Conservation (phyloP, 306 rosid species). For the Sophora flavescens region DNA sequence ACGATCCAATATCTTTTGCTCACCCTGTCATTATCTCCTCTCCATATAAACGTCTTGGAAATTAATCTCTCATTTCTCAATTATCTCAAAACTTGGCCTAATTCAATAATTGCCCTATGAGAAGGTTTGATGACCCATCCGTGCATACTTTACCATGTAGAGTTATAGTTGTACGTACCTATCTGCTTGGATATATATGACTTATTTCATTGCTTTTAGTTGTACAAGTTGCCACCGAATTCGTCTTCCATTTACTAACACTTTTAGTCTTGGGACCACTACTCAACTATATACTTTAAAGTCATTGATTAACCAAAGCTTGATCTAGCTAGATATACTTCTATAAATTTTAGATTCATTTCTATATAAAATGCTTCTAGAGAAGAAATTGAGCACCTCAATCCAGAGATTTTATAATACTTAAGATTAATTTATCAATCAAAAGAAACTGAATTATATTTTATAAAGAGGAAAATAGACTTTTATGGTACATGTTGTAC, state of each 20-base stretch:
- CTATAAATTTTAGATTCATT: neutral
- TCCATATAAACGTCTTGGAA: neutral
- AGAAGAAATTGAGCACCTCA: neutral
- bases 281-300: neutral
- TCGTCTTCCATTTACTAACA: neutral
- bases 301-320: neutral
- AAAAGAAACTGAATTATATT: neutral
- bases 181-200: neutral
- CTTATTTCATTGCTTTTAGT: neutral
- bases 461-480: neutral
- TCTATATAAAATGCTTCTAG: neutral
- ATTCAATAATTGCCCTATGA: neutral
- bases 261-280: conserved; percentile 10
- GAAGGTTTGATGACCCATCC: conserved; percentile 2
- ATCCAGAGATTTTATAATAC: neutral
- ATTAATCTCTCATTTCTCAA: neutral
- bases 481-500: neutral
- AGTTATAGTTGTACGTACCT: neutral
- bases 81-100: neutral
- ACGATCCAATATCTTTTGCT: conserved; percentile 9
- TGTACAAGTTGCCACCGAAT: conserved; percentile 5
- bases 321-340: neutral
- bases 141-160: neutral
- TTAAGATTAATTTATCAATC: neutral
- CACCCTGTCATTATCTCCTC: conserved; percentile 20